Conservation (phyloP, 2,329 filamentous ascomycete species). For the Diaporthe vaccinii region DNA sequence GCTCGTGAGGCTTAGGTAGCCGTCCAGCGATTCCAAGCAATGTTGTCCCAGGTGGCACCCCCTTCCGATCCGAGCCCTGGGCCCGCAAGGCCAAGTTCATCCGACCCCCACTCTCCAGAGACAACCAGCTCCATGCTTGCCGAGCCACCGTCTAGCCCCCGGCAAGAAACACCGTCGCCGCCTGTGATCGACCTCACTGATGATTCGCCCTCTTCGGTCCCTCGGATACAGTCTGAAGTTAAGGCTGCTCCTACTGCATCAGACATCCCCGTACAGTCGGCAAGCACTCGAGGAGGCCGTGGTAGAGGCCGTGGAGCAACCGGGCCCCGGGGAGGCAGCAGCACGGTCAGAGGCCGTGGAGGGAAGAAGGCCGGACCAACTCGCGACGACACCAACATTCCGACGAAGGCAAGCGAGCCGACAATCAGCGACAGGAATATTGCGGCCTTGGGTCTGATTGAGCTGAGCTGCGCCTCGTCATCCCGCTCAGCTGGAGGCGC, state of each 20-base stretch:
- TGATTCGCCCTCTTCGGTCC: not conserved
- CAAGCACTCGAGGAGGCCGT: not conserved
- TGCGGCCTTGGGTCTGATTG: not conserved
- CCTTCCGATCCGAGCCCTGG: not conserved
- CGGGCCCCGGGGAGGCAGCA: not conserved
- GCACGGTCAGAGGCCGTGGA: not conserved
- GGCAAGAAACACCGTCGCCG: not conserved
- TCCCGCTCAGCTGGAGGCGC: not conserved
- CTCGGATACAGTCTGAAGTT: not conserved
- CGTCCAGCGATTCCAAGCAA: not conserved
- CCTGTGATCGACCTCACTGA: too few relatives aligned
- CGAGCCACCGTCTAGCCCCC: not conserved
- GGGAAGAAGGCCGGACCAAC: fast-evolving
- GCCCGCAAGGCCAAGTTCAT: not conserved
- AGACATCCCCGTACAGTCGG: not conserved
- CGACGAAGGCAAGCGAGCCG: too few relatives aligned
- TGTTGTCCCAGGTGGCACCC: not conserved
- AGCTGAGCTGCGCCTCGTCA: not conserved
- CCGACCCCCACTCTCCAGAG: not conserved
- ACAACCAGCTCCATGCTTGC: not conserved
- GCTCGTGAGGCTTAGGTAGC: constrained; percentile 4
- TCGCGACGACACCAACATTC: too few relatives aligned
- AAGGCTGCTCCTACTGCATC: not conserved
- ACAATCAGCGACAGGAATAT: not conserved
- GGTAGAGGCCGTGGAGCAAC: not conserved